These are phyloP conservation scores for Starmerella etchellsii DNA, from an alignment of 805 yeast genomes.

Conservation along the genomic window DNA sequence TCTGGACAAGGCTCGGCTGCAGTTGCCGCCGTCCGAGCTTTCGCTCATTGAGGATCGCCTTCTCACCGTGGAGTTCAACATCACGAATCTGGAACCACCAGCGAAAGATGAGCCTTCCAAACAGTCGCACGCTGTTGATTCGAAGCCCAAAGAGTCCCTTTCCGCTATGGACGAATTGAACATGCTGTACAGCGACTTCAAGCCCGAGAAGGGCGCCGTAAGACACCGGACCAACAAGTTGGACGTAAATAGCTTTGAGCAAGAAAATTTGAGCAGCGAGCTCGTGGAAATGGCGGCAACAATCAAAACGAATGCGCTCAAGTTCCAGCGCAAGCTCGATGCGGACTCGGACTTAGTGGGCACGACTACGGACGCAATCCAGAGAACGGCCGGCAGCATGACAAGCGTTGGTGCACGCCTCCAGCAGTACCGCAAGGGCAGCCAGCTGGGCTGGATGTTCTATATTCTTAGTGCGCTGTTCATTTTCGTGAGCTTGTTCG, in stretches of 20 bases:
- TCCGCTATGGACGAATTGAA: slow-evolving; percentile 14
- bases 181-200: slow-evolving; percentile 9
- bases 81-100: background rate
- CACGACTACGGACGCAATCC: slow-evolving; percentile 27
- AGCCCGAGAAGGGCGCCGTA: background rate
- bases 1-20: background rate
- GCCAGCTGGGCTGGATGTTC: slow-evolving; percentile 32
- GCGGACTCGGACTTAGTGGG: slow-evolving; percentile 27
- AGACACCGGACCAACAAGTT: slow-evolving; percentile 15
- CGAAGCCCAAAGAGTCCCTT: background rate
- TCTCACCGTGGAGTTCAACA: slow-evolving; percentile 11
- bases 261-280: slow-evolving; percentile 38
- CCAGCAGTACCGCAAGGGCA: slow-evolving; percentile 24
- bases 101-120: background rate
- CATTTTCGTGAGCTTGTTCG: slow-evolving; percentile 25
- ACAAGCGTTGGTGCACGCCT: slow-evolving; percentile 27
- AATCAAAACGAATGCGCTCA: slow-evolving; percentile 37
- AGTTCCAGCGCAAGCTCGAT: slow-evolving; percentile 31
- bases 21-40: slow-evolving; percentile 1
- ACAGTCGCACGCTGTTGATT: too few species aligned
- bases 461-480: slow-evolving; percentile 29
- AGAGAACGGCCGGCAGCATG: slow-evolving; percentile 27
- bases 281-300: slow-evolving; percentile 36
- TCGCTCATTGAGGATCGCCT: slow-evolving; percentile 13
- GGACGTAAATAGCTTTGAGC: slow-evolving; percentile 26